Conservation (phyloP, 306 rosid genomes). For the Aeschynomene evenia region DNA sequence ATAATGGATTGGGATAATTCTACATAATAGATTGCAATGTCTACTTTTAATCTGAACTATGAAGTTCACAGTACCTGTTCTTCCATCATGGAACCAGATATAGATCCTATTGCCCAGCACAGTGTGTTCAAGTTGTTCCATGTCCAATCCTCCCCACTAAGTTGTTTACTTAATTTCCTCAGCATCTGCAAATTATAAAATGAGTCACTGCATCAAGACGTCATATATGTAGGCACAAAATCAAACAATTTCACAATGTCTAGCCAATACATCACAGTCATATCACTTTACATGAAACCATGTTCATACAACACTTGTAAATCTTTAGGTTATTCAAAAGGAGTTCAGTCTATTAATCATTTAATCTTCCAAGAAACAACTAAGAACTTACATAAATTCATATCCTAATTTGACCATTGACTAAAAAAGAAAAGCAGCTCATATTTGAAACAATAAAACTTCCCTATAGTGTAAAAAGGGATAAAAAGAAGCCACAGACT, state of each 20-base stretch:
- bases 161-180: constrained; percentile 85
- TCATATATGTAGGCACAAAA: background rate
- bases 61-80: constrained; percentile 69
- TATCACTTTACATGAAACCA: background rate
- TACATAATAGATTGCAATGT: too few species aligned
- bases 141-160: constrained; percentile 97
- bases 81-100: constrained; percentile 98
- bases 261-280: background rate
- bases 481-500: background rate
- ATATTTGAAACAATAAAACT: background rate
- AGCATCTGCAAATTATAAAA: constrained; percentile 55
- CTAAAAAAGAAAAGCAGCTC: background rate
- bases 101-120: constrained; percentile 99
- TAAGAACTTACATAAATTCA: background rate
- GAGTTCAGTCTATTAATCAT: background rate
- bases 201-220: background rate
- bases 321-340: background rate
- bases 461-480: background rate
- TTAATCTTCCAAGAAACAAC: background rate
- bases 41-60: background rate
- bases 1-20: background rate
- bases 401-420: background rate
- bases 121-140: constrained; percentile 97
- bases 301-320: background rate
- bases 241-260: background rate